A percentile compares a stretch with the other conserved stretches of the same genome.
These are phyloP conservation scores for Salix viminalis DNA, from an alignment of 345 rosid species.

Conservation along the genomic window DNA sequence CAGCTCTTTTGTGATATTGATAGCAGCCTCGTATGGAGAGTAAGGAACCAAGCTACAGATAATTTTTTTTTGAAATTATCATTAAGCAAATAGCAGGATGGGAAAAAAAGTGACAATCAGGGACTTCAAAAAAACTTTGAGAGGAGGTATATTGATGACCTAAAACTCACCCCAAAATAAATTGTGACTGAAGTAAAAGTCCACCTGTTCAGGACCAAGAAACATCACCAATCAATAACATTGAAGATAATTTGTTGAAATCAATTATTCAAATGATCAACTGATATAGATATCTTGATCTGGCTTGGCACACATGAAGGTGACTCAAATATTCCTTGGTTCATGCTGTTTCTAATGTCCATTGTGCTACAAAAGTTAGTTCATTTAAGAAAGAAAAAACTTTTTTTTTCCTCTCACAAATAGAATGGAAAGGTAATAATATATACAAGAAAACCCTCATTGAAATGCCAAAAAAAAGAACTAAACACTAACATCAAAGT, in stretches of 20 bases:
- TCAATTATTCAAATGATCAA: not conserved
- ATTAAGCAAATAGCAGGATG: not conserved
- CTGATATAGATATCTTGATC: not conserved
- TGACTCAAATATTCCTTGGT: too few relatives aligned
- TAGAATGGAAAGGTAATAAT: not conserved
- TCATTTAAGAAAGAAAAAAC: not conserved
- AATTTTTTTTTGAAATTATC: not conserved
- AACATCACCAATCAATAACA: not conserved
- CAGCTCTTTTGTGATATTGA: constrained; percentile 49
- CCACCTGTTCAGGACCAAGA: constrained; percentile 63
- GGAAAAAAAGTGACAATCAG: not conserved
- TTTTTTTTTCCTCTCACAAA: not conserved
- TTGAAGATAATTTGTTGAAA: not conserved
- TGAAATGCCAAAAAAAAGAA: not conserved
- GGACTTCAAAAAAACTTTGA: not conserved
- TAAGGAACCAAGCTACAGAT: constrained; percentile 61
- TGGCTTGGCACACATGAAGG: too few relatives aligned
- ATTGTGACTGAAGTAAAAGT: constrained; percentile 66
- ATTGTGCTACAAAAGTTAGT: not conserved
- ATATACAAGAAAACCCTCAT: not conserved
- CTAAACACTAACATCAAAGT: not conserved
- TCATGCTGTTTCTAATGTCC: too few relatives aligned
- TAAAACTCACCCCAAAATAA: constrained; percentile 71
- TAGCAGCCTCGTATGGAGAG: constrained; percentile 77
- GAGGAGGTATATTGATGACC: not conserved